Percentiles rank a stretch among this genome's conserved stretches.
phyloP scores from a whole-genome alignment of 2,329 filamentous ascomycete genomes.

The Fusarium sp. region DNA sequence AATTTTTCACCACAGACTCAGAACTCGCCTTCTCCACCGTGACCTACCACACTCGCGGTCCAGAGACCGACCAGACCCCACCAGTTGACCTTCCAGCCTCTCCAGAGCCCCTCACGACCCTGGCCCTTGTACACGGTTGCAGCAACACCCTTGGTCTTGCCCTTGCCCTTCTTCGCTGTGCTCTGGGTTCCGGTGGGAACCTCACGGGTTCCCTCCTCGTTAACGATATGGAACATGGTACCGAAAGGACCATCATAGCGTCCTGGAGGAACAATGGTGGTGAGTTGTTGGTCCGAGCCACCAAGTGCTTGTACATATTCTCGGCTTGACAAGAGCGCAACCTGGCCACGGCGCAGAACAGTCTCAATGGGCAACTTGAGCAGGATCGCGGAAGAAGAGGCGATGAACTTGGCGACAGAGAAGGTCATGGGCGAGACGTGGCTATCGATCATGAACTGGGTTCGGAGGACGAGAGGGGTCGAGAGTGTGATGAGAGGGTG shows the following conservation, averaged over 20 bases:
- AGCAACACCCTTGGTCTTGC: slow-evolving; percentile 47
- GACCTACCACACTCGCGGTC: slow-evolving; percentile 73
- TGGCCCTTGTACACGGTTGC: slow-evolving; percentile 67
- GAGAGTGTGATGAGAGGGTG: slow-evolving; percentile 85
- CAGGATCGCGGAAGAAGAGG: slow-evolving; percentile 82
- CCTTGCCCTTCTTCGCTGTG: slow-evolving; percentile 49
- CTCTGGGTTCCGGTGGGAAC: slow-evolving; percentile 50
- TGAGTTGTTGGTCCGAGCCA: slow-evolving; percentile 57
- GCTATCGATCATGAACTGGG: slow-evolving; percentile 85
- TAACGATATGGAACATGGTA: slow-evolving; percentile 87
- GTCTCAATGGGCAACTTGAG: slow-evolving; percentile 92
- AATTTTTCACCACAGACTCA: slow-evolving; percentile 48
- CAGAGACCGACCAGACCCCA: slow-evolving; percentile 81
- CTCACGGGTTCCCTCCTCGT: slow-evolving; percentile 79
- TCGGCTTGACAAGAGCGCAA: slow-evolving; percentile 72
- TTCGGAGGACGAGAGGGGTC: slow-evolving; percentile 85
- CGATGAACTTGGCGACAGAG: slow-evolving; percentile 82
- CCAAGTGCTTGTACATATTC: slow-evolving; percentile 63
- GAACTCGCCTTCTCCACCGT: slow-evolving; percentile 70
- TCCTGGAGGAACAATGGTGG: slow-evolving; percentile 83
- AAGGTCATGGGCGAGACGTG: slow-evolving; percentile 84
- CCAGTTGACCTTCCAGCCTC: slow-evolving; percentile 81
- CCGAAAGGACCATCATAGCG: slow-evolving; percentile 88
- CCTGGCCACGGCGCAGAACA: slow-evolving; percentile 87
- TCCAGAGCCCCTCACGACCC: slow-evolving; percentile 74